Evolutionary conservation across 2,329 filamentous ascomycete species (phyloP).

Genomic region (Thermochaetoides dissita): DNA sequence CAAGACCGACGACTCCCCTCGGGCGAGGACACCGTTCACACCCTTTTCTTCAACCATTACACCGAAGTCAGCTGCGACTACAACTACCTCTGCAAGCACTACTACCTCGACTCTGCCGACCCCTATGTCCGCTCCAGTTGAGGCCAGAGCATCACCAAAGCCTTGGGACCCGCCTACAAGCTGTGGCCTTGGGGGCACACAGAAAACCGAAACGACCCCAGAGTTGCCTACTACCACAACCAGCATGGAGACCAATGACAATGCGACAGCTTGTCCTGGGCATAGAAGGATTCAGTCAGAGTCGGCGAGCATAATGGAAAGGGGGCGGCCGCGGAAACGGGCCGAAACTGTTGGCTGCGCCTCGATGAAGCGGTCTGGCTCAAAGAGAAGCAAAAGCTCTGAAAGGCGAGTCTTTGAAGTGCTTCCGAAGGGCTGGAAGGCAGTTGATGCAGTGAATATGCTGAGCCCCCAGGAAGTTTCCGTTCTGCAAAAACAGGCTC

Average conservation of each 20-base stretch:
- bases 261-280: slow-evolving; percentile 7
- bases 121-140: slow-evolving; percentile 35
- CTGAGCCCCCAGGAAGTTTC: slow-evolving; percentile 35
- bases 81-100: slow-evolving; percentile 12
- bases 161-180: slow-evolving; percentile 27
- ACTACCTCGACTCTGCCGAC: slow-evolving; percentile 31
- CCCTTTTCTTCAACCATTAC: slow-evolving; percentile 30
- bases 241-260: slow-evolving; percentile 10
- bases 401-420: slow-evolving; percentile 46
- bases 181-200: slow-evolving; percentile 15
- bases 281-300: slow-evolving; percentile 45
- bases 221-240: slow-evolving; percentile 6
- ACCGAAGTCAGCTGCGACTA: slow-evolving; percentile 29
- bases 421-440: slow-evolving; percentile 44
- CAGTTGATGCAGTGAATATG: slow-evolving; percentile 35
- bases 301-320: slow-evolving; percentile 44
- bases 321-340: slow-evolving; percentile 45
- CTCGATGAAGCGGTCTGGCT: slow-evolving; percentile 24
- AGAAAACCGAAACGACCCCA: not conserved
- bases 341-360: slow-evolving; percentile 25
- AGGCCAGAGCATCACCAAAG: slow-evolving; percentile 29
- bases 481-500: slow-evolving; percentile 43
- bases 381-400: slow-evolving; percentile 32
- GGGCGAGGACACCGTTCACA: slow-evolving; percentile 30
- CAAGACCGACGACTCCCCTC: slow-evolving; percentile 33